Evolutionary conservation across 371 early-diverging fungal species (phyloP), one percentile per base, ranked within the genome.

Genomic region (Coemansia linderi): DNA sequence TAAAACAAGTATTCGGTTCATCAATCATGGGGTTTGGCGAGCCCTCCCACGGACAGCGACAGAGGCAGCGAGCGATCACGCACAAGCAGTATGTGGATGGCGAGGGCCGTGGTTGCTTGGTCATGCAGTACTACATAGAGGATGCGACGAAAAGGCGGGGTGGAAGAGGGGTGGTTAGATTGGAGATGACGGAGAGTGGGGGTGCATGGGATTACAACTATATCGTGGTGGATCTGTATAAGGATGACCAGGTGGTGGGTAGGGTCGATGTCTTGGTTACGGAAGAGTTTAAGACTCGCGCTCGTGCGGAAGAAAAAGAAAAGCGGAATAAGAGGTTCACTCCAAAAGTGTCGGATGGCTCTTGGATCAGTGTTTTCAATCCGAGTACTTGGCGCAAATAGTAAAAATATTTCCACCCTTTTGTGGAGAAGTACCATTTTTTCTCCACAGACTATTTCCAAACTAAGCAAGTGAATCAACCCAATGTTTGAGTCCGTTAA

Each of bases 41-140:
- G 69, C 81, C 80, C 15, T 61, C 81, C 22, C 75, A 66, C 9
- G 46, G 79, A 24, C 77, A 71, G 62, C 48, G 78, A 3, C 80
- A 79, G 40, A 38, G 80, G 1, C 78, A 79, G 27, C 63, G 80
- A 4, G 57, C 80, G 0, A 79, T 79, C n/a, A 19, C 75, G 19
- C 75, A 75, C 46, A 52, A 52, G 1, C 22, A 43, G 36, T 75
- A 57, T 38, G 61, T 17, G 39, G 77, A 76, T 43, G 36, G 40
- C 6, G 33, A 72, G 46, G 65, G 66, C 0, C 31, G 66, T 0
- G 9, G 58, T 29, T 46, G 74, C 1, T 29, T 76, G 48, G 29
- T 46, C 3, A 59, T 76, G 69, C 65, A 73, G 56, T 76, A 73
- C 29, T 74, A 76, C 59, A 52, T 76, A 24, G 12, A 48, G 33